phyloP scores from a whole-genome alignment of 1,284 basidiomycete species.

The Ustilago trichophora region DNA sequence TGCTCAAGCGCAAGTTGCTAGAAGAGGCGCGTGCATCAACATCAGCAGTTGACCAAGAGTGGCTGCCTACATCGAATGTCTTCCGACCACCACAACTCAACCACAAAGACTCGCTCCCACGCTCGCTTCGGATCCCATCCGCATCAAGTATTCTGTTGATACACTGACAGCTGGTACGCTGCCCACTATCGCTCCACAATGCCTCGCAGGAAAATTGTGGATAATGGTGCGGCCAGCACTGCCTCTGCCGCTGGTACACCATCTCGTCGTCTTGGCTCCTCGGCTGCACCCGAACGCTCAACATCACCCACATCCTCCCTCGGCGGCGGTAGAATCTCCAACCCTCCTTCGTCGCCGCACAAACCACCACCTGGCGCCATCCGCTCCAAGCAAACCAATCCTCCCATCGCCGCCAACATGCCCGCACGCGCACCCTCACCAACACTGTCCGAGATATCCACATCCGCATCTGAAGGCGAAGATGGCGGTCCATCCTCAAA shows the following conservation, averaged over 20 bases:
- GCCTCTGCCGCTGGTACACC: slow-evolving; percentile 11
- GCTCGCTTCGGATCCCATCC: too few species aligned
- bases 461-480: slow-evolving; percentile 53
- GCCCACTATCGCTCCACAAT: slow-evolving; percentile 1
- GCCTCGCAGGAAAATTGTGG: slow-evolving; percentile 36
- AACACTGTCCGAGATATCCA: slow-evolving; percentile 47
- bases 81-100: too few species aligned
- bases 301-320: slow-evolving; percentile 33
- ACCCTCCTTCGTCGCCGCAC: slow-evolving; percentile 39
- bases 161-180: too few species aligned
- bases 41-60: too few species aligned
- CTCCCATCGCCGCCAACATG: slow-evolving; percentile 4
- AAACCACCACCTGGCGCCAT: slow-evolving; percentile 19
- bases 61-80: too few species aligned
- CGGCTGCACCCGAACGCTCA: slow-evolving; percentile 19
- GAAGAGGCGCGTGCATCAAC: too few species aligned
- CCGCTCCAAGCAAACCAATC: slow-evolving; percentile 3
- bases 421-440: slow-evolving; percentile 27
- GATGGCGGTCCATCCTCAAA: slow-evolving; percentile 5
- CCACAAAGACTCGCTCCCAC: too few species aligned
- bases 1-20: too few species aligned
- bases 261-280: slow-evolving; percentile 18
- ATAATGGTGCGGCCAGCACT: slow-evolving; percentile 6
- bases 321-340: slow-evolving; percentile 18
- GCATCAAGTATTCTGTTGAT: too few species aligned